Base-by-base conservation (phyloP, 768 basidiomycete species). In the Dacryopinax spathularia region DNA sequence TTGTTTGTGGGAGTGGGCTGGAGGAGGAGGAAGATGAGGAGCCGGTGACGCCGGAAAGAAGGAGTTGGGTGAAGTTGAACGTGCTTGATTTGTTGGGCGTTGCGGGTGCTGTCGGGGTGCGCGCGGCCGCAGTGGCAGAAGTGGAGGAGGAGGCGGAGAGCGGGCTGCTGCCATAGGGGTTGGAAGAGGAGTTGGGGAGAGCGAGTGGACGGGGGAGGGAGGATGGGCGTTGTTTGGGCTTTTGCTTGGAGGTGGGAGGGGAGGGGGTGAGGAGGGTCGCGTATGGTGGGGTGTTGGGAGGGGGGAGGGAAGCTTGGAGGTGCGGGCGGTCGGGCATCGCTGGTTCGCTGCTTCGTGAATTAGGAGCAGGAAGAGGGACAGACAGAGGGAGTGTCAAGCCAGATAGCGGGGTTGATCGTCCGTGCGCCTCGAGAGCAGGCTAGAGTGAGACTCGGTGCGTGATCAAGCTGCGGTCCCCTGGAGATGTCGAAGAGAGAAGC, bases 21-120 rank as follows among this genome's bases (percentile, higher is more conserved):
- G n/a, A n/a, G n/a, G n/a, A n/a, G n/a, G n/a, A n/a, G n/a, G 13
- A 27, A 29, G 25, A 6, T 15, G 10, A 29, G 29, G 29, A 29
- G 43, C 25, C 22, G 48, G 48, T 61, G 39, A 67, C 60, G 43
- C 62, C 59, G 12, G 62, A n/a, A n/a, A 67, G 61, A 61, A 68
- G 60, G 31, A 67, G 63, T 48, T 68, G 68, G 33, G 68, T 65
- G 59, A 67, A 33, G 43, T 34, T 60, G 37, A 64, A 36, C 6
- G 66, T 29, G 18, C 64, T 62, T 33, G 65, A 60, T 31, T 48
- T 56, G 39, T 63, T 63, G 64, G 48, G 48, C 25, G 48, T 56
- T 6, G 25, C 48, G 22, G 48, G 29, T 10, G 25, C 48, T 3
- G n/a, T n/a, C n/a, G 48, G 48, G 10, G 48, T 56, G 29, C 48